Evolutionary conservation across 306 rosid species (phyloP).

Genomic region (Fragaria iinumae): DNA sequence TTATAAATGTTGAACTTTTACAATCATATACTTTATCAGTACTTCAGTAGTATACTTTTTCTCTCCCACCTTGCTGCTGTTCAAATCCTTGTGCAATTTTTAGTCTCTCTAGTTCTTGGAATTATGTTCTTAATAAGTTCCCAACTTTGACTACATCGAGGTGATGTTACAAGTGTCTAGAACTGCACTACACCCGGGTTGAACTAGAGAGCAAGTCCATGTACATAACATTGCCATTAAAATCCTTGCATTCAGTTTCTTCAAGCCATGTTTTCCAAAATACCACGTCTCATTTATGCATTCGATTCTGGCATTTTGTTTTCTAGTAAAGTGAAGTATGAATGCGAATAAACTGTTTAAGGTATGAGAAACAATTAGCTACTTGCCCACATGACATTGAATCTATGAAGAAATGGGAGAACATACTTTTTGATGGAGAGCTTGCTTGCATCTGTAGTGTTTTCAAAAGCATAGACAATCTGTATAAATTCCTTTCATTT

Average conservation of each 20-base stretch:
- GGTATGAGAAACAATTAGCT: too few species aligned
- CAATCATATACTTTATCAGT: neutral
- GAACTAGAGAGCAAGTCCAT: neutral
- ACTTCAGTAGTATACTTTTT: neutral
- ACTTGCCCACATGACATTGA: neutral
- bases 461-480: neutral
- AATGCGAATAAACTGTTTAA: neutral
- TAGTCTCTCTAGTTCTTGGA: neutral
- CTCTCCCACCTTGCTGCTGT: neutral
- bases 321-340: neutral
- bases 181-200: neutral
- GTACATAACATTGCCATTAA: neutral
- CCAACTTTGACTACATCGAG: neutral
- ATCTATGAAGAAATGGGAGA: neutral
- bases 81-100: neutral
- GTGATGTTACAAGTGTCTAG: neutral
- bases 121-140: too few species aligned
- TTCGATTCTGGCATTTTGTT: neutral
- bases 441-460: neutral
- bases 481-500: neutral
- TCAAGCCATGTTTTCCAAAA: neutral
- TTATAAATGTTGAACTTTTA: neutral
- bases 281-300: neutral
- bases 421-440: neutral
- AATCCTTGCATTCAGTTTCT: neutral